Base-by-base conservation (phyloP, 2,329 filamentous ascomycete genomes). In the Lecanicillium sp. region DNA sequence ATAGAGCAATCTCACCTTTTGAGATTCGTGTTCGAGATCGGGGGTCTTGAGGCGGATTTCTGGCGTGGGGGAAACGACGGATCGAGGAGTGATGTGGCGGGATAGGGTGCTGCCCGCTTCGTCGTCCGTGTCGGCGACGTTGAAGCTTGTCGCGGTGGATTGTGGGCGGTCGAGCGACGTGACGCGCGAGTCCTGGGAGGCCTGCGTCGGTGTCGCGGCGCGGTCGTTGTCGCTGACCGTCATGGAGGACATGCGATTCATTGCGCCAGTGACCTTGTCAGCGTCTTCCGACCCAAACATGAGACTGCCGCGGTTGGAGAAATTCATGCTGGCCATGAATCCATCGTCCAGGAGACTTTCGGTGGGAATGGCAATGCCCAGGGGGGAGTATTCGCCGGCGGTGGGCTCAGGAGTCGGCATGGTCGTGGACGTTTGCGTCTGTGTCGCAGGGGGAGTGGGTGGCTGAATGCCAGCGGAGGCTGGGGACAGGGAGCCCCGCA, bases 1-100 rank as follows among this genome's bases (percentile, higher is more conserved):
- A 68, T 79, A 79, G 62, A 79, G 74, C 61, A 73, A 78, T 69
- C 74, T 77, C 70, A 79, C 74, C 69, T 78, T 77, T 72, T 74
- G 72, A 64, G 74, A 79, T 64, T 79, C 74, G 63, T 71, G 72
- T 65, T 78, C 73, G 52, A 71, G 59, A 50, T 77, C 72, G 56
- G 64, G 62, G 50, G 71, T 64, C 56, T 76, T 62, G 53, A 77
- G 58, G 48, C 66, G 67, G 49, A 74, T 71, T 56, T 66, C 68
- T 46, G 72, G 70, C 39, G 36, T 17, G 28, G 35, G 34, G 17
- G 39, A 37, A 61, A 48, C 22, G 58, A 49, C 41, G 39, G 18
- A 32, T 38, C 31, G 29, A 5, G 37, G 32, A 20, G 39, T n/a
- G 25, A 39, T 14, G 17, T 37, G 32, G 27, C 41, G 34, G 38